These are phyloP conservation scores for Aegle marmelos DNA, from an alignment of 345 rosid genomes.

Conservation along the genomic window DNA sequence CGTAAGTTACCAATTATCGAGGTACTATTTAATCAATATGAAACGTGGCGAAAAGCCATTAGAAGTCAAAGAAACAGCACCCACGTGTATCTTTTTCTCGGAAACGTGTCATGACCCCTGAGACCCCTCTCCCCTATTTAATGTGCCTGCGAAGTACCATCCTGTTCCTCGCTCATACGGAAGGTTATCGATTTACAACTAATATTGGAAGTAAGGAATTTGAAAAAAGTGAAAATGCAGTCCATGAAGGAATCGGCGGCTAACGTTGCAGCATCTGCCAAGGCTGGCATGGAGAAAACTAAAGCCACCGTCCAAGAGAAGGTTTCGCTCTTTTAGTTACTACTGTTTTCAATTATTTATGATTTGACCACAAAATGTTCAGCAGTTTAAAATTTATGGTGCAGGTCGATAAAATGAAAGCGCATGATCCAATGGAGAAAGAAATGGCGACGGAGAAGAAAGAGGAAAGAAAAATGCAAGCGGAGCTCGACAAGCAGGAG, in stretches of 20 bases:
- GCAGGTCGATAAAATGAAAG: slow-evolving; percentile 54
- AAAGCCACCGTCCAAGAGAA: slow-evolving; percentile 67
- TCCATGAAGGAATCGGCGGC: slow-evolving; percentile 54
- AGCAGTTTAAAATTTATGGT: background rate
- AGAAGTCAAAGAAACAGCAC: no score
- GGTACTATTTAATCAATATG: background rate
- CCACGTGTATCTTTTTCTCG: background rate
- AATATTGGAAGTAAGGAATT: no score
- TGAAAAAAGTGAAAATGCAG: background rate
- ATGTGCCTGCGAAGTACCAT: accelerated
- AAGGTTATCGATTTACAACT: accelerated
- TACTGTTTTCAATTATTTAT: background rate
- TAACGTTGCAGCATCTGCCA: slow-evolving; percentile 77
- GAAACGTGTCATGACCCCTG: background rate
- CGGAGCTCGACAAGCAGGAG: slow-evolving; percentile 58
- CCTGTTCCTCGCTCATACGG: background rate
- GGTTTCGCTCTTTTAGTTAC: slow-evolving; percentile 27
- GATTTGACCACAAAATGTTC: background rate
- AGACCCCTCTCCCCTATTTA: background rate
- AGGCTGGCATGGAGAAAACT: slow-evolving; percentile 79
- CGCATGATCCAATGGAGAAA: slow-evolving; percentile 61
- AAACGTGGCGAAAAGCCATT: background rate
- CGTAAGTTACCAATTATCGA: background rate
- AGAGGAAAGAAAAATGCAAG: slow-evolving; percentile 39
- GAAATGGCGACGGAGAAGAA: slow-evolving; percentile 64